Conservation (phyloP, 805 yeast species). For the Spathaspora girioi region DNA sequence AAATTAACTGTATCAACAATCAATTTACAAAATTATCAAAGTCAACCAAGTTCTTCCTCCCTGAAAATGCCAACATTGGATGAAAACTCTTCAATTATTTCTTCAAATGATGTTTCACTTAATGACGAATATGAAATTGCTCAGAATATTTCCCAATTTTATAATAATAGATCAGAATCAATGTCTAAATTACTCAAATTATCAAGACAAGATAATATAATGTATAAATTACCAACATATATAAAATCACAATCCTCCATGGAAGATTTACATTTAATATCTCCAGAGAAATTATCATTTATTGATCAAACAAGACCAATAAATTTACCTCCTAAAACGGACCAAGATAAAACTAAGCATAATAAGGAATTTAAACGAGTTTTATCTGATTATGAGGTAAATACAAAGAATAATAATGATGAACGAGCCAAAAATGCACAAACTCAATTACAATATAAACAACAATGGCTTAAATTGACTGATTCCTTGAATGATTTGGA, state of each 20-base stretch:
- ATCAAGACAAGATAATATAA: slow-evolving; percentile 28
- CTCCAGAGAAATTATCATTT: slow-evolving; percentile 53
- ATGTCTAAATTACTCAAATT: slow-evolving; percentile 28
- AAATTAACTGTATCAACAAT: slow-evolving; percentile 11
- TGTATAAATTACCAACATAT: slow-evolving; percentile 35
- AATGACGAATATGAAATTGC: slow-evolving; percentile 31
- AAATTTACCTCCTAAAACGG: slow-evolving; percentile 66
- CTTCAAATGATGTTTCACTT: neutral
- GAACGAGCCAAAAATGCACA: slow-evolving; percentile 16
- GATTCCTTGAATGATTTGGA: slow-evolving; percentile 8
- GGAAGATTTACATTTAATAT: slow-evolving; percentile 59
- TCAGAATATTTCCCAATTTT: slow-evolving; percentile 34
- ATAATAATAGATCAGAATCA: slow-evolving; percentile 32
- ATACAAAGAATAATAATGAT: slow-evolving; percentile 21
- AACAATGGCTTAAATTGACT: slow-evolving; percentile 21
- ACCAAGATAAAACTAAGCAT: slow-evolving; percentile 50
- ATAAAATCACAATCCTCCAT: slow-evolving; percentile 40
- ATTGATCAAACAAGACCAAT: slow-evolving; percentile 65
- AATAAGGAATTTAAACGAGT: slow-evolving; percentile 50
- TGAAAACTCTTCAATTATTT: slow-evolving; percentile 2
- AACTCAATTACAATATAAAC: slow-evolving; percentile 16
- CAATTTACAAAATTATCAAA: neutral
- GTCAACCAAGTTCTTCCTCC: neutral
- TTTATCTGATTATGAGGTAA: slow-evolving; percentile 35
- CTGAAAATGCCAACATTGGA: neutral